These are phyloP conservation scores for Phalaenopsis equestris DNA, from an alignment of 106 monocot species.

Conservation along the genomic window DNA sequence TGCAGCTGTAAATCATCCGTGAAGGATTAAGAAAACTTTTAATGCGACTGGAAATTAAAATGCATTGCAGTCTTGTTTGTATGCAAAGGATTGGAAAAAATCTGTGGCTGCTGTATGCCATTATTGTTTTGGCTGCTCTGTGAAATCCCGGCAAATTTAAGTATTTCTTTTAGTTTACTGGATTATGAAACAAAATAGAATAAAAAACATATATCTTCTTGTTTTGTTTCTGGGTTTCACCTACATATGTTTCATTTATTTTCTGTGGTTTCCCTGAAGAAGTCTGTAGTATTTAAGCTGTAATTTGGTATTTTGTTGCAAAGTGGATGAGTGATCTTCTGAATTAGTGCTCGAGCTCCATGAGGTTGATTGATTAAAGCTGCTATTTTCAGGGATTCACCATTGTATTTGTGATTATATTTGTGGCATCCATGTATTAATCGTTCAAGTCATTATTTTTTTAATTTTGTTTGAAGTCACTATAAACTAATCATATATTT, in stretches of 20 bases:
- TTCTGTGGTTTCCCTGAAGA: background rate
- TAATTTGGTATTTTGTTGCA: background rate
- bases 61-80: background rate
- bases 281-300: background rate
- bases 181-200: background rate
- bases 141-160: background rate
- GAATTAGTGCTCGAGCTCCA: background rate
- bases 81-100: background rate
- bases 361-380: background rate
- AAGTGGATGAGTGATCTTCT: background rate
- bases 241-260: background rate
- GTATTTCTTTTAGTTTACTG: background rate
- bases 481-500: background rate
- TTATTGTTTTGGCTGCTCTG: background rate
- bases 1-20: background rate
- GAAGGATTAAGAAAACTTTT: background rate
- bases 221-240: background rate
- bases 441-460: background rate
- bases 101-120: background rate
- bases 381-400: background rate
- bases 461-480: background rate
- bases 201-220: background rate
- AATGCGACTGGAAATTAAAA: background rate
- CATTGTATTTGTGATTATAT: background rate
- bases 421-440: background rate